These are phyloP conservation scores for Pseudocercospora vitis DNA, from an alignment of 2,329 filamentous ascomycete genomes.

Conservation along the genomic window DNA sequence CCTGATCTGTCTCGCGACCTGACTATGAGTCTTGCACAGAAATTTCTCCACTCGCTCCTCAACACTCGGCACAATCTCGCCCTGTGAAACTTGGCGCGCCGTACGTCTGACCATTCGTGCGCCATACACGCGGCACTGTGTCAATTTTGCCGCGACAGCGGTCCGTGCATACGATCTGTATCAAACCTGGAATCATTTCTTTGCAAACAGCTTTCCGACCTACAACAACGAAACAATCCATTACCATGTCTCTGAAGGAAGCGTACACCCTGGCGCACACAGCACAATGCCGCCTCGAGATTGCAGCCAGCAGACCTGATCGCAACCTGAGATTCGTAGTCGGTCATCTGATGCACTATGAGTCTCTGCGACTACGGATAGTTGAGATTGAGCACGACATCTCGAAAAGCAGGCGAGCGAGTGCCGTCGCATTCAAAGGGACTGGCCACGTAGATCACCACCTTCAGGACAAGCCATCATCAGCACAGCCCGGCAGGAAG, in stretches of 20 bases:
- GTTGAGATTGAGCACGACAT: slow-evolving; percentile 40
- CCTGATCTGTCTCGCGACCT: not conserved
- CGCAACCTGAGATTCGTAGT: slow-evolving; percentile 39
- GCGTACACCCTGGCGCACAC: slow-evolving; percentile 39
- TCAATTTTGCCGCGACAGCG: not conserved
- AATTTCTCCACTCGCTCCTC: not conserved
- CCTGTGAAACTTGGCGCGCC: not conserved
- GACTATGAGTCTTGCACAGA: not conserved
- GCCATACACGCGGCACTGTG: not conserved
- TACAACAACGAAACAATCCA: slow-evolving; percentile 1
- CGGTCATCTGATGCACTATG: slow-evolving; percentile 40
- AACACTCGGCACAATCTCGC: not conserved
- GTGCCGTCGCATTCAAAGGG: slow-evolving; percentile 29
- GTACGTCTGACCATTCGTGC: too few species aligned
- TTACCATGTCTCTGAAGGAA: slow-evolving; percentile 37
- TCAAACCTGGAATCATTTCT: slow-evolving; percentile 9
- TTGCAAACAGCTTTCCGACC: slow-evolving; percentile 14
- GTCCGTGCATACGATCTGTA: not conserved
- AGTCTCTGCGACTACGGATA: slow-evolving; percentile 37
- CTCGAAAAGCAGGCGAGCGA: slow-evolving; percentile 26
- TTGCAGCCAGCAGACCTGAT: slow-evolving; percentile 36
- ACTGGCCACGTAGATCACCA: slow-evolving; percentile 28
- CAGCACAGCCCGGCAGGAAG: slow-evolving; percentile 29
- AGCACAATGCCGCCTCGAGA: slow-evolving; percentile 38
- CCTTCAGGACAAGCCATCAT: slow-evolving; percentile 26